Conservation (phyloP, 1,139 yeast genomes). For the Taphrina wiesneri region DNA sequence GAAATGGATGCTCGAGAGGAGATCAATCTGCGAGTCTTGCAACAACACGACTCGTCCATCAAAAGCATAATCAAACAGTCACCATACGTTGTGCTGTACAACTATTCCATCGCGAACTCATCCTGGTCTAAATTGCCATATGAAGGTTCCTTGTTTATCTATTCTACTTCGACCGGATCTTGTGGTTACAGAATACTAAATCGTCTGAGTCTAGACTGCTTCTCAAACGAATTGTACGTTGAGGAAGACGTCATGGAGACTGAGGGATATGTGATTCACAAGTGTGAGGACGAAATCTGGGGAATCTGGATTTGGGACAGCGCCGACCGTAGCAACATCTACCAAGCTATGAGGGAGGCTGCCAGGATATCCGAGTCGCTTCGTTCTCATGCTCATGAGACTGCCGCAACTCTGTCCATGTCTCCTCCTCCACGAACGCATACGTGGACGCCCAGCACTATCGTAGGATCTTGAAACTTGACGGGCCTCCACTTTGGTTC, state of each 20-base stretch:
- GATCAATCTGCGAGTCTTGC: slow-evolving; percentile 32
- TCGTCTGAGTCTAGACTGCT: slow-evolving; percentile 24
- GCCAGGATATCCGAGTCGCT: slow-evolving; percentile 2
- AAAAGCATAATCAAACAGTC: slow-evolving; percentile 11
- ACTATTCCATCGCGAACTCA: slow-evolving; percentile 13
- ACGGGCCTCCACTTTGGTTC: not conserved
- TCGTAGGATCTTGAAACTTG: not conserved
- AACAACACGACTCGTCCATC: slow-evolving; percentile 20
- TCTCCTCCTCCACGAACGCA: slow-evolving; percentile 1
- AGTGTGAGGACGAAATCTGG: slow-evolving; percentile 30
- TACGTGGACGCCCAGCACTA: slow-evolving; percentile 10
- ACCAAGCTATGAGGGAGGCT: slow-evolving; percentile 17
- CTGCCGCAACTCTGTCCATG: not conserved
- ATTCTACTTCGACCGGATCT: slow-evolving; percentile 5
- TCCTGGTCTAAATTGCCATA: slow-evolving; percentile 27
- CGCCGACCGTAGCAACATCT: slow-evolving; percentile 17
- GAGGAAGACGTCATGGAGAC: slow-evolving; percentile 31
- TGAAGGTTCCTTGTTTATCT: slow-evolving; percentile 31
- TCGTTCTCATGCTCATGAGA: not conserved
- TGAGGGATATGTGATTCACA: slow-evolving; percentile 28
- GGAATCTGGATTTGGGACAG: slow-evolving; percentile 33
- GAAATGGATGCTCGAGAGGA: slow-evolving; percentile 24
- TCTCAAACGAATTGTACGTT: slow-evolving; percentile 10
- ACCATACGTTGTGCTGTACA: slow-evolving; percentile 31
- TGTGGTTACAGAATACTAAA: slow-evolving; percentile 30